Evolutionary conservation across 2,329 filamentous ascomycete genomes (phyloP), one percentile per base, ranked within the genome.

Genomic region (Apiospora koreana): DNA sequence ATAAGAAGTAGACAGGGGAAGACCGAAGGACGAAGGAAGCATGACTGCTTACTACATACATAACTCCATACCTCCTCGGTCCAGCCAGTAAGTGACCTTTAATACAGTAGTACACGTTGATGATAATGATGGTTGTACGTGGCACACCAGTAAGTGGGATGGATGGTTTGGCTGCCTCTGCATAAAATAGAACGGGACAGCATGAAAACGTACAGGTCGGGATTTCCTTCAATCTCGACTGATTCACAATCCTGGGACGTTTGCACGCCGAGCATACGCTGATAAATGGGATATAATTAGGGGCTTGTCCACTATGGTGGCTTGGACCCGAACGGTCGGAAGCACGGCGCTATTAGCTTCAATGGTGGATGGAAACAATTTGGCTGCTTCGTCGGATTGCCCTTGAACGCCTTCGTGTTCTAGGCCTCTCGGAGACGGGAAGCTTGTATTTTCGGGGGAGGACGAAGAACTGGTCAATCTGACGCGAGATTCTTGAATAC

Each of bases 321-420:
- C 65, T 67, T 46, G 65, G 65, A 31, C 31, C 65, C 65, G 65
- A 46, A 46, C 65, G 21, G 25, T 35, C 65, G 65, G 65, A 67
- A 67, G n/a, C 35, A 16, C 65, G 65, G 65, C 65, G 65, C 42
- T 23, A 21, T 46, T 67, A 67, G 54, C 54, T 62, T 62, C 54
- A 38, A 38, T 38, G 54, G 54, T 38, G 54, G 54, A 38, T 62
- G 54, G 54, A 14, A 62, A 62, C 38, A 35, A 62, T 62, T 38
- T 62, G 54, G 31, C 18, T n/a, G 31, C 54, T 62, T 38, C 21
- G 31, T 21, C 23, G 21, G 54, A 38, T 38, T 8, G 28, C 28
- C 54, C 41, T 43, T 18, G 12, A 16, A 43, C 41, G 41, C 41
- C 54, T 62, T n/a, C 9, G 31, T 62, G 54, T 62, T 62, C 54